A percentile compares a stretch with the other conserved stretches of the same genome.
Conservation (phyloP, 1,284 basidiomycete genomes). For the Tremellales sp. region DNA sequence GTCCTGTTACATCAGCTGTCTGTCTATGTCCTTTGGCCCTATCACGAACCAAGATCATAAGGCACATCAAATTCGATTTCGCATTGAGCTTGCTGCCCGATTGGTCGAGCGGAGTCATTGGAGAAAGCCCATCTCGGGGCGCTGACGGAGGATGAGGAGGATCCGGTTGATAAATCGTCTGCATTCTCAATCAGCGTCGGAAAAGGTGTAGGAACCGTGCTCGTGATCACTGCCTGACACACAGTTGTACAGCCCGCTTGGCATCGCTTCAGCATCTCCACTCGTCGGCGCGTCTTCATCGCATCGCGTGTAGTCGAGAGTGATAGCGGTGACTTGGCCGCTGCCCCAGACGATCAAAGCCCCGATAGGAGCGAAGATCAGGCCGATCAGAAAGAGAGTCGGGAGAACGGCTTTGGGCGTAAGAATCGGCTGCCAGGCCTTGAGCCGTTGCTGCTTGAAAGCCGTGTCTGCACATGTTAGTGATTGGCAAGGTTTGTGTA, state of each 20-base stretch:
- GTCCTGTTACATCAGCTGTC: constrained; percentile 36
- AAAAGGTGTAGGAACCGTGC: neutral
- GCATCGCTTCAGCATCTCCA: constrained; percentile 57
- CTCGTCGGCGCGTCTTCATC: constrained; percentile 58
- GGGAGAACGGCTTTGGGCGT: constrained; percentile 96
- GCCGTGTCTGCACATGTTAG: constrained; percentile 68
- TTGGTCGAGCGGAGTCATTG: constrained; percentile 49
- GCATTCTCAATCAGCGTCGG: constrained; percentile 1
- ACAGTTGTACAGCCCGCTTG: constrained; percentile 67
- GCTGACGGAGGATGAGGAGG: constrained; percentile 52
- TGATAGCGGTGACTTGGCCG: constrained; percentile 82
- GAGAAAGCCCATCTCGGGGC: constrained; percentile 66
- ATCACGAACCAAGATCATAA: constrained; percentile 59
- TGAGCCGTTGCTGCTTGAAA: constrained; percentile 98
- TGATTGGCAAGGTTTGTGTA: too few species aligned
- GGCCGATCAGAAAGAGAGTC: constrained; percentile 88
- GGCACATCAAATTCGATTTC: constrained; percentile 77
- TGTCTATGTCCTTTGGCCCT: too few species aligned
- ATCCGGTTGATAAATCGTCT: constrained; percentile 48
- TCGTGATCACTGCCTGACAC: constrained; percentile 28
- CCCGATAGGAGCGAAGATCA: constrained; percentile 94
- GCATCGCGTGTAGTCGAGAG: constrained; percentile 92
- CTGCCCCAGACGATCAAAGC: constrained; percentile 88
- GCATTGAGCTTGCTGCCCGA: constrained; percentile 60
- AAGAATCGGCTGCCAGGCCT: constrained; percentile 99